Evolutionary conservation across 2,329 filamentous ascomycete genomes (phyloP).

Genomic region (Colletotrichum cuscutae): DNA sequence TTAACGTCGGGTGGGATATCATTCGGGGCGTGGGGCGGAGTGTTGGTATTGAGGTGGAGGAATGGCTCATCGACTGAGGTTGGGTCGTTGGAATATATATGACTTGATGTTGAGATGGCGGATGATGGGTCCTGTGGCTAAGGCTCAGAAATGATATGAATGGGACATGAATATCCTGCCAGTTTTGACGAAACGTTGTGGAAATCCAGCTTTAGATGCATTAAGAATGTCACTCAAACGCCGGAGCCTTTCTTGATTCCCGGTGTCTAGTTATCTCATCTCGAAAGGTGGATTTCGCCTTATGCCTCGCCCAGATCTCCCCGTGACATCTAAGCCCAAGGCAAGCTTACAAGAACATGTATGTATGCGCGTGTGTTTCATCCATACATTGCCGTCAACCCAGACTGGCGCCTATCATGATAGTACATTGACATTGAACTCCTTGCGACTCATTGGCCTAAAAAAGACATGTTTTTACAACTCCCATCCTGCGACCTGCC

Average conservation of each 20-base stretch:
- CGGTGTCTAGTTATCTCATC: background rate
- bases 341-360: background rate
- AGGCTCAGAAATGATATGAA: background rate
- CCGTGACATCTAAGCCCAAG: background rate
- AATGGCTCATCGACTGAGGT: slow-evolving; percentile 75
- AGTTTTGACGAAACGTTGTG: background rate
- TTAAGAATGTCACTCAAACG: background rate
- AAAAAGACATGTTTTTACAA: slow-evolving; percentile 30
- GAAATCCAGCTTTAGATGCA: accelerated
- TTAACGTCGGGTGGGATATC: slow-evolving; percentile 83
- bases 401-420: slow-evolving; percentile 18
- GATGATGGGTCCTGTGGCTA: background rate
- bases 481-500: background rate
- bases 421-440: slow-evolving; percentile 28
- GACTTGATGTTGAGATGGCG: background rate
- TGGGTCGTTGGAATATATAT: too few relatives aligned
- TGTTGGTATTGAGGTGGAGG: slow-evolving; percentile 81
- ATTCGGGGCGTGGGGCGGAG: slow-evolving; percentile 76
- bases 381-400: slow-evolving; percentile 15
- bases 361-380: background rate
- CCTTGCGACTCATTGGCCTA: background rate
- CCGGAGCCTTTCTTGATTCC: background rate
- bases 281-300: background rate
- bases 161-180: background rate
- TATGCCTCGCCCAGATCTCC: background rate